Evolutionary conservation across 2,329 filamentous ascomycete genomes (phyloP), one percentile per base, ranked within the genome.

Genomic region (Reticulascus tulasneorum): DNA sequence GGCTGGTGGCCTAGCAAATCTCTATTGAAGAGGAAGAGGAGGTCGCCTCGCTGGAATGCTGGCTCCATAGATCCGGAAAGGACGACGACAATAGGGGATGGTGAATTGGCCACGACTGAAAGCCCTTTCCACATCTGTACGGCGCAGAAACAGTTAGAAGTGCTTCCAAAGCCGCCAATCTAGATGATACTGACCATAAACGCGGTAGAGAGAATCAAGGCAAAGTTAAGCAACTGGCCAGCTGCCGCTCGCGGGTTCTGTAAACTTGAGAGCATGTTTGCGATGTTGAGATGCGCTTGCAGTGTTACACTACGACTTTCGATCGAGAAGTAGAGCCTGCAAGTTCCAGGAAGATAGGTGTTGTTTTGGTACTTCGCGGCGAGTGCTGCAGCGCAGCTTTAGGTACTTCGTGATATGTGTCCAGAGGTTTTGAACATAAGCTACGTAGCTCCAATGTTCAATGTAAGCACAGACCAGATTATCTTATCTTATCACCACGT

Each of bases 201-300:
- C 2, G 90, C 89, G 2, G 87, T 93, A 9, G 84, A 89, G 33
- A 95, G 77, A 44, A 95, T 87, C 46, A 96, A 79, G 38, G 82
- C 88, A 61, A 96, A 95, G 67, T 94, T 94, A 56, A 95, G 79
- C 49, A 91, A 63, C 71, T 94, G 88, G 31, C 79, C 74, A 52
- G 88, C 81, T 36, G 85, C 75, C 60, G 94, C 87, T 62, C 89
- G 84, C 47, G 86, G 84, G 62, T 87, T 89, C 41, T 71, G 67
- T 46, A 94, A 70, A 47, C 72, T 66, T 28, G 81, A 78, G 46
- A 91, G 54, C 85, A 90, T 90, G 40, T 36, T 66, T 53, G 40
- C 35, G 20, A 27, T 35, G 13, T 22, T 12, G 27, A n/a, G n/a
- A n/a, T n/a, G n/a, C n/a, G n/a, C n/a, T n/a, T n/a, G n/a, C n/a